These are phyloP conservation scores for Cyberlindnera petersonii DNA, from an alignment of 805 yeast species.

Conservation along the genomic window DNA sequence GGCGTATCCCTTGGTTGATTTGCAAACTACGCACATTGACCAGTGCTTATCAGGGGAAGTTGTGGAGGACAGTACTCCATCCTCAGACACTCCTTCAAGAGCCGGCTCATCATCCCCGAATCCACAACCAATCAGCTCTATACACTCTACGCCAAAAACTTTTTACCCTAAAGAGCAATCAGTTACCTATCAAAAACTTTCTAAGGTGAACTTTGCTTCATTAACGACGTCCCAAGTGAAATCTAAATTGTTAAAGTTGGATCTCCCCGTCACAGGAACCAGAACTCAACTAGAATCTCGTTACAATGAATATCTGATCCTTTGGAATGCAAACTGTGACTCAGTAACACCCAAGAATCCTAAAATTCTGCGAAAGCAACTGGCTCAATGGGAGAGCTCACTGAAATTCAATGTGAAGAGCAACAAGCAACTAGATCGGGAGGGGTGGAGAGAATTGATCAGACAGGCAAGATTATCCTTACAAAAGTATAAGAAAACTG, in stretches of 20 bases:
- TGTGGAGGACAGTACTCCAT: not conserved
- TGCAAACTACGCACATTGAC: slow-evolving; percentile 58
- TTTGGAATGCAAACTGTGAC: slow-evolving; percentile 82
- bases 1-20: slow-evolving; percentile 44
- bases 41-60: slow-evolving; percentile 40
- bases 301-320: slow-evolving; percentile 68
- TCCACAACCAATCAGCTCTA: slow-evolving; percentile 23
- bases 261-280: slow-evolving; percentile 60
- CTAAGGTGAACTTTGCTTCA: slow-evolving; percentile 62
- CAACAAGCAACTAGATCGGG: slow-evolving; percentile 15
- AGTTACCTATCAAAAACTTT: slow-evolving; percentile 39
- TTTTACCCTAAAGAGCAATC: slow-evolving; percentile 29
- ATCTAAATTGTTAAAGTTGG: slow-evolving; percentile 50
- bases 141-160: slow-evolving; percentile 13
- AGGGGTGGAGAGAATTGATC: slow-evolving; percentile 23
- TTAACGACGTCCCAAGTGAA: slow-evolving; percentile 57
- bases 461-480: slow-evolving; percentile 7
- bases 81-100: not conserved
- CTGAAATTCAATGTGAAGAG: slow-evolving; percentile 12
- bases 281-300: slow-evolving; percentile 62
- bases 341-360: slow-evolving; percentile 60
- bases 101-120: slow-evolving; percentile 8
- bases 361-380: slow-evolving; percentile 47
- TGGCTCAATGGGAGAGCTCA: slow-evolving; percentile 64
- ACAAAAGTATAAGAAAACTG: not conserved